Percentiles rank a stretch among this genome's conserved stretches.
Evolutionary conservation across 495 filamentous ascomycete species (phyloP).

Genomic region (Penicillium ochrochloron): DNA sequence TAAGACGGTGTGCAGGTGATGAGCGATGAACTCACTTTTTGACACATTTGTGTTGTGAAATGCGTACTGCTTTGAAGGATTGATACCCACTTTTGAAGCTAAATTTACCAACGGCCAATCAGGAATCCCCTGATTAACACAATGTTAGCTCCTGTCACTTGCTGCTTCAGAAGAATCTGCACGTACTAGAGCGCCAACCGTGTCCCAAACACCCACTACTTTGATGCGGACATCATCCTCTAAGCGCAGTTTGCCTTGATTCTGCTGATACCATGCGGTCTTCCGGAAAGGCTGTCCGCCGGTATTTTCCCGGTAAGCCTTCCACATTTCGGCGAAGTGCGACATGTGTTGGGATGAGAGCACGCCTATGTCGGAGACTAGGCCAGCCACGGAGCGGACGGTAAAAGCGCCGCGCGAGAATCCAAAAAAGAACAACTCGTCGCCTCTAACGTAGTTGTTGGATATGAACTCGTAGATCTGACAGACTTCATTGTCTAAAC

Average conservation of each 20-base stretch:
- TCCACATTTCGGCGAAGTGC: conserved; percentile 46
- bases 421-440: conserved; percentile 62
- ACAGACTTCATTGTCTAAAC: conserved; percentile 19
- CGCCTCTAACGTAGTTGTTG: conserved; percentile 51
- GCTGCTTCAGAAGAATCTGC: neutral
- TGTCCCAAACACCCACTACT: conserved; percentile 64
- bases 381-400: conserved; percentile 55
- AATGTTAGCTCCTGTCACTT: conserved; percentile 3
- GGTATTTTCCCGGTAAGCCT: conserved; percentile 47
- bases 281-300: conserved; percentile 20
- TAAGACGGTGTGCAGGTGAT: neutral
- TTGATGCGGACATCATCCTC: conserved; percentile 22
- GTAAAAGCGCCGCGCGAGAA: conserved; percentile 65
- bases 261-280: conserved; percentile 15
- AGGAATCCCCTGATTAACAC: conserved; percentile 13
- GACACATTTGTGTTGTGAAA: conserved; percentile 15
- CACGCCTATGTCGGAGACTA: conserved; percentile 55
- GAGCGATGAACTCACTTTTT: conserved; percentile 25
- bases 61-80: neutral
- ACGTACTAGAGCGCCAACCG: conserved; percentile 48
- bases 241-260: neutral
- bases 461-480: conserved; percentile 16
- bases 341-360: conserved; percentile 44
- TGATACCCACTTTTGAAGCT: conserved; percentile 9
- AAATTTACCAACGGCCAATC: conserved; percentile 12